phyloP scores from a whole-genome alignment of 805 yeast genomes.

The Hanseniaspora lindneri region DNA sequence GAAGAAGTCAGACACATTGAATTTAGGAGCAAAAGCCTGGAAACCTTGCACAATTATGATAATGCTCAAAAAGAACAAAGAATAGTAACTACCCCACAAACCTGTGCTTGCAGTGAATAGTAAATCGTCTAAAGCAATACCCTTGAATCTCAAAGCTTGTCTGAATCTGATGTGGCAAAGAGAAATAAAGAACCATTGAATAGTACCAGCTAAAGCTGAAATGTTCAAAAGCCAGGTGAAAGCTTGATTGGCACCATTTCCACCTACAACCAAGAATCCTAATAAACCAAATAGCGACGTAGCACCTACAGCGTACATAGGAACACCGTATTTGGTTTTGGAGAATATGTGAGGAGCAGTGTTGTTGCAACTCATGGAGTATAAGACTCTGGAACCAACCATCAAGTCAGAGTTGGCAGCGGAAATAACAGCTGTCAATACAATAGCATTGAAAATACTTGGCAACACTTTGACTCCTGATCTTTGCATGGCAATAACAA shows the following conservation, averaged over 20 bases:
- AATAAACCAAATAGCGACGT: slow-evolving; percentile 53
- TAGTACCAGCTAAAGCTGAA: slow-evolving; percentile 65
- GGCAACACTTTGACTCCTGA: slow-evolving; percentile 58
- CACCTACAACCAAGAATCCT: slow-evolving; percentile 45
- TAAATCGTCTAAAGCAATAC: slow-evolving; percentile 52
- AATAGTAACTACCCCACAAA: slow-evolving; percentile 58
- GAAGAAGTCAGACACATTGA: slow-evolving; percentile 48
- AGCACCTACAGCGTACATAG: slow-evolving; percentile 43
- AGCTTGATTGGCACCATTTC: slow-evolving; percentile 43
- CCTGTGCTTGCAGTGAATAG: slow-evolving; percentile 65
- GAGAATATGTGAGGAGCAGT: slow-evolving; percentile 46
- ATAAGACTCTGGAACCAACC: slow-evolving; percentile 57
- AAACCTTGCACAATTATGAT: slow-evolving; percentile 66
- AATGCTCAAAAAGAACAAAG: slow-evolving; percentile 40
- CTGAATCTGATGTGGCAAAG: slow-evolving; percentile 59
- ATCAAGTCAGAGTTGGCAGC: slow-evolving; percentile 70
- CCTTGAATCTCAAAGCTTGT: slow-evolving; percentile 48
- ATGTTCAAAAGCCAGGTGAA: slow-evolving; percentile 65
- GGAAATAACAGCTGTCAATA: slow-evolving; percentile 54
- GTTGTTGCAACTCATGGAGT: slow-evolving; percentile 48
- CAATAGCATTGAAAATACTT: slow-evolving; percentile 59
- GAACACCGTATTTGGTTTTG: slow-evolving; percentile 46
- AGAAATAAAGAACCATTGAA: slow-evolving; percentile 59
- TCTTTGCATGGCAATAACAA: slow-evolving; percentile 57
- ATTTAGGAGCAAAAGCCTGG: slow-evolving; percentile 41